Conservation (phyloP, 805 yeast genomes). For the Starmera quercuum region DNA sequence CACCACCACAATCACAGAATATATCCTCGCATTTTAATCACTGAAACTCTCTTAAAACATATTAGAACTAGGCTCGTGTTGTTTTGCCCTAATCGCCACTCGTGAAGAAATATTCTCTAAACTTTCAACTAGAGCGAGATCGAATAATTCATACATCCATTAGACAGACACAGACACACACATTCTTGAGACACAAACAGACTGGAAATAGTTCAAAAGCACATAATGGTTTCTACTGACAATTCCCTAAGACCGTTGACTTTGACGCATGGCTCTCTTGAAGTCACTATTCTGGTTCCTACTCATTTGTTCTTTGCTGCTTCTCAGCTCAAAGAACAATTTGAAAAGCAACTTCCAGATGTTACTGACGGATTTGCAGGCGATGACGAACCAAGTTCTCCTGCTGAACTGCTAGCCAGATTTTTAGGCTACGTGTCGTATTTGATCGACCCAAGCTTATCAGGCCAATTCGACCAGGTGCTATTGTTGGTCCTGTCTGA, state of each 20-base stretch:
- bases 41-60: too few relatives aligned
- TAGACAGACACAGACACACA: too few relatives aligned
- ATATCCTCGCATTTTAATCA: too few relatives aligned
- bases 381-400: constrained; percentile 82
- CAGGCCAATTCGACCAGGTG: constrained; percentile 60
- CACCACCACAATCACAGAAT: too few relatives aligned
- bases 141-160: too few relatives aligned
- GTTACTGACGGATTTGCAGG: constrained; percentile 79
- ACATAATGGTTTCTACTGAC: too few relatives aligned
- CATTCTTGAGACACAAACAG: too few relatives aligned
- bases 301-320: constrained; percentile 70
- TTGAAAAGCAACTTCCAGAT: constrained; percentile 63
- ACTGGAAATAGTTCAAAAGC: too few relatives aligned
- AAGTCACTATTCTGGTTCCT: constrained; percentile 84
- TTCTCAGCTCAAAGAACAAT: constrained; percentile 84
- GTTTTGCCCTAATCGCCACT: too few relatives aligned
- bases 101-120: too few relatives aligned
- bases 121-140: too few relatives aligned
- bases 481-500: constrained; percentile 66
- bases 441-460: constrained; percentile 33
- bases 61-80: too few relatives aligned
- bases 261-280: constrained; percentile 78
- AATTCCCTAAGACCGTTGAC: constrained; percentile 74
- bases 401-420: constrained; percentile 76
- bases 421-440: constrained; percentile 70